Conservation (phyloP, 306 rosid genomes). For the Myrica gale region DNA sequence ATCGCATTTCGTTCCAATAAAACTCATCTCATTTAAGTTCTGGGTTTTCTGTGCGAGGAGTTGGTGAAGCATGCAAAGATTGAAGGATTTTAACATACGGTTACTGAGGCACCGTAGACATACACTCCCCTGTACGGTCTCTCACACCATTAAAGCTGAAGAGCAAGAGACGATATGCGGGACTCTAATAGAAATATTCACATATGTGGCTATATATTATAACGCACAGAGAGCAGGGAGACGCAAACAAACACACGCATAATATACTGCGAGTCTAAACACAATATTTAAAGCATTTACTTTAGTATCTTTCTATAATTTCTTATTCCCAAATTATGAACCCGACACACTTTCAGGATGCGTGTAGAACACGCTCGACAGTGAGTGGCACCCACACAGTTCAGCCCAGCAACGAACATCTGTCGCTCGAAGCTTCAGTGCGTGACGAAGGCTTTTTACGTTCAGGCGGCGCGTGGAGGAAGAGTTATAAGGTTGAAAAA, state of each 20-base stretch:
- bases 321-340: background rate
- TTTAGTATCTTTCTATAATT: background rate
- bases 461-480: constrained; percentile 31
- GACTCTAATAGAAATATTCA: background rate
- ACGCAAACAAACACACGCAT: constrained; percentile 5
- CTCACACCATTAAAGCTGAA: constrained; percentile 53
- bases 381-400: constrained; percentile 7
- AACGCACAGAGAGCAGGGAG: constrained; percentile 8
- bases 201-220: background rate
- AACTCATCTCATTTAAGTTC: constrained; percentile 14
- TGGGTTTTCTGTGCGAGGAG: constrained; percentile 27
- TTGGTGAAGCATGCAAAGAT: constrained; percentile 68
- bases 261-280: constrained; percentile 19
- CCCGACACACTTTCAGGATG: constrained; percentile 12
- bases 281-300: constrained; percentile 13
- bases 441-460: background rate
- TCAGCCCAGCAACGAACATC: background rate
- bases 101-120: constrained; percentile 30
- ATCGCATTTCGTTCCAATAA: constrained; percentile 14
- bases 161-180: constrained; percentile 34
- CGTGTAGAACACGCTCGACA: constrained; percentile 28
- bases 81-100: constrained; percentile 37
- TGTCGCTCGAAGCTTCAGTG: background rate
- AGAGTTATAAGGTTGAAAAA: background rate
- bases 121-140: constrained; percentile 32